Percentiles rank a stretch among this genome's conserved stretches.
phyloP scores from a whole-genome alignment of 2,329 filamentous ascomycete species.

The Ceratocystis albifundus region DNA sequence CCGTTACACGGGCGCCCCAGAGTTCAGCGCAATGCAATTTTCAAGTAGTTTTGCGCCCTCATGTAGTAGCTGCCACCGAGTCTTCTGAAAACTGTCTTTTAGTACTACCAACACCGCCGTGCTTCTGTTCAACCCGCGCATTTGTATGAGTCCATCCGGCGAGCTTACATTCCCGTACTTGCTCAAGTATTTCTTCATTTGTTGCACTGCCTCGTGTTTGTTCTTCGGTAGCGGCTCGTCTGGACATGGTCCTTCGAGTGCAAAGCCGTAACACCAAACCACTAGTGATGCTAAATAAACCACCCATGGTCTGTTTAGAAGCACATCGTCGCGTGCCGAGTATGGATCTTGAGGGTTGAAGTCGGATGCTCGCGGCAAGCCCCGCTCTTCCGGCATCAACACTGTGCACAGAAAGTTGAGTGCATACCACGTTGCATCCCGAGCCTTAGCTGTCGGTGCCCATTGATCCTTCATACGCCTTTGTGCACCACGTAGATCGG shows the following conservation, averaged over 20 bases:
- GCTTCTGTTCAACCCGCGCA: constrained; percentile 70
- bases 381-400: constrained; percentile 46
- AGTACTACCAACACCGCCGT: constrained; percentile 71
- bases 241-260: constrained; percentile 67
- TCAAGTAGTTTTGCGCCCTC: constrained; percentile 71
- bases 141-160: constrained; percentile 64
- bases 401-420: constrained; percentile 82
- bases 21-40: constrained; percentile 60
- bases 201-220: constrained; percentile 53
- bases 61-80: constrained; percentile 82
- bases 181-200: constrained; percentile 70
- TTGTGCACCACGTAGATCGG: constrained; percentile 69
- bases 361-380: constrained; percentile 28
- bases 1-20: constrained; percentile 25
- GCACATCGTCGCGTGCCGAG: constrained; percentile 72
- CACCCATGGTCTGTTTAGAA: constrained; percentile 89
- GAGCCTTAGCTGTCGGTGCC: constrained; percentile 77
- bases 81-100: constrained; percentile 66
- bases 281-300: constrained; percentile 86
- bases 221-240: constrained; percentile 42
- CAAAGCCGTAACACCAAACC: constrained; percentile 90
- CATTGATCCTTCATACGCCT: constrained; percentile 77
- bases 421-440: constrained; percentile 87
- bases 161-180: constrained; percentile 59
- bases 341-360: constrained; percentile 42